Conservation (phyloP, 495 filamentous ascomycete genomes). For the Apodospora peruviana region DNA sequence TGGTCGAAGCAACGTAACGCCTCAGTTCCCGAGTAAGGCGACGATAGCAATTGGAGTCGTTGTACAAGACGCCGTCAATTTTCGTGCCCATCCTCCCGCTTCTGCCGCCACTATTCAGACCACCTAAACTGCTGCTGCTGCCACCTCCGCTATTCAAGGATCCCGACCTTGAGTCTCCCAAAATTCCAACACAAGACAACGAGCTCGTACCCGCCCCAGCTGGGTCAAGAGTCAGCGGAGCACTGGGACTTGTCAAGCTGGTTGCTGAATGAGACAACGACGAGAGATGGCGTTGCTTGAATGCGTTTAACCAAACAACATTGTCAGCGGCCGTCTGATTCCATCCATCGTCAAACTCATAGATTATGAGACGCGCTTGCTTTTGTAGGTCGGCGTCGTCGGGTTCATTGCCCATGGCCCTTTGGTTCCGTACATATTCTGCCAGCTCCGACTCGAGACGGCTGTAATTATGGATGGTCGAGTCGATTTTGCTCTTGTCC, state of each 20-base stretch:
- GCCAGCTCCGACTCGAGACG: conserved; percentile 57
- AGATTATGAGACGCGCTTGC: conserved; percentile 59
- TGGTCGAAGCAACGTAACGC: conserved; percentile 41
- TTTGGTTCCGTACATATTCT: conserved; percentile 46
- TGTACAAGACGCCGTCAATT: conserved; percentile 22
- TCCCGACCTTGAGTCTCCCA: background rate
- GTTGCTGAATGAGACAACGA: conserved; percentile 3
- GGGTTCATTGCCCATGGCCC: conserved; percentile 45
- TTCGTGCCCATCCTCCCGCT: background rate
- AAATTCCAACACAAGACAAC: too few species aligned
- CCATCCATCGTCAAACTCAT: conserved; percentile 61
- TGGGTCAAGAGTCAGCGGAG: conserved; percentile 13
- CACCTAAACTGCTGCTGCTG: background rate
- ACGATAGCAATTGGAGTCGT: conserved; percentile 51
- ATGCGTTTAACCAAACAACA: conserved; percentile 49
- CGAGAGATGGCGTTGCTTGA: conserved; percentile 33
- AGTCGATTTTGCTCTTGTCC: conserved; percentile 47
- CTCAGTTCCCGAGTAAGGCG: conserved; percentile 41
- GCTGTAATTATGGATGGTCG: conserved; percentile 46
- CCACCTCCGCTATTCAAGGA: background rate
- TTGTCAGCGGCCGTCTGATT: conserved; percentile 71
- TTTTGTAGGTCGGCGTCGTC: conserved; percentile 58
- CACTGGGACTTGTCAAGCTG: conserved; percentile 10
- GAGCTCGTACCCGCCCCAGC: background rate
- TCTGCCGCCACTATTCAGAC: background rate